Percentiles rank a stretch among this genome's conserved stretches.
These are phyloP conservation scores for Pythium myriotylum DNA, from an alignment of 352 stramenopile genomes.

Conservation along the genomic window DNA sequence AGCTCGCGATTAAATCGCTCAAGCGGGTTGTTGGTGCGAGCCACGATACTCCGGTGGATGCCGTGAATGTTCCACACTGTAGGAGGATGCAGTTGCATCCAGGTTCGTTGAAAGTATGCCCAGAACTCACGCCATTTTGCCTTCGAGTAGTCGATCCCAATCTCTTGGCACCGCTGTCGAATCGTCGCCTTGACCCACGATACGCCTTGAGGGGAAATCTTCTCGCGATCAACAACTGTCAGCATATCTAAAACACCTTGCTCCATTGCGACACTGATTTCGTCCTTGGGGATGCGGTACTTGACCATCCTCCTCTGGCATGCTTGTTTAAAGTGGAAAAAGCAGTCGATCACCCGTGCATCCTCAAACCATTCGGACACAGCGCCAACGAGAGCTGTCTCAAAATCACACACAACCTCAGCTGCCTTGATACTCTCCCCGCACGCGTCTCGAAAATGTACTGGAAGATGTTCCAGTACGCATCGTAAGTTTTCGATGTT, in stretches of 20 bases:
- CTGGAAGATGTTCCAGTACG: conserved; percentile 15
- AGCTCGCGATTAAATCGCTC: too few species aligned
- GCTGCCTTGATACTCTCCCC: not conserved
- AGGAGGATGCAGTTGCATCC: not conserved
- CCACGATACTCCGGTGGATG: too few species aligned
- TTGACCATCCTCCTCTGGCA: not conserved
- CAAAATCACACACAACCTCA: conserved; percentile 6
- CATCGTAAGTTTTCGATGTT: not conserved
- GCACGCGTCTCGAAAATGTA: not conserved
- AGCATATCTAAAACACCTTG: conserved; percentile 5
- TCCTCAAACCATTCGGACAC: conserved; percentile 5
- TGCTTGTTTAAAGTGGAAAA: conserved; percentile 22
- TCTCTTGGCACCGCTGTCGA: not conserved
- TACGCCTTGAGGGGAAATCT: not conserved
- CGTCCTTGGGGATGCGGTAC: not conserved
- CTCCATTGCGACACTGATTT: conserved; percentile 5
- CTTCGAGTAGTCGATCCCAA: not conserved
- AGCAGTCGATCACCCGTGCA: conserved; percentile 1
- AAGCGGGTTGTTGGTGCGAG: too few species aligned
- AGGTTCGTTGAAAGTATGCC: not conserved
- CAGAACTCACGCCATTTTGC: not conserved
- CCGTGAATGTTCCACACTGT: too few species aligned
- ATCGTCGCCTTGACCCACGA: not conserved
- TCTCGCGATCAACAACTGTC: conserved; percentile 1
- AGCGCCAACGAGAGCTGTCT: conserved; percentile 8